phyloP scores from a whole-genome alignment of 2,329 filamentous ascomycete genomes.

The Lachnellula occidentalis region DNA sequence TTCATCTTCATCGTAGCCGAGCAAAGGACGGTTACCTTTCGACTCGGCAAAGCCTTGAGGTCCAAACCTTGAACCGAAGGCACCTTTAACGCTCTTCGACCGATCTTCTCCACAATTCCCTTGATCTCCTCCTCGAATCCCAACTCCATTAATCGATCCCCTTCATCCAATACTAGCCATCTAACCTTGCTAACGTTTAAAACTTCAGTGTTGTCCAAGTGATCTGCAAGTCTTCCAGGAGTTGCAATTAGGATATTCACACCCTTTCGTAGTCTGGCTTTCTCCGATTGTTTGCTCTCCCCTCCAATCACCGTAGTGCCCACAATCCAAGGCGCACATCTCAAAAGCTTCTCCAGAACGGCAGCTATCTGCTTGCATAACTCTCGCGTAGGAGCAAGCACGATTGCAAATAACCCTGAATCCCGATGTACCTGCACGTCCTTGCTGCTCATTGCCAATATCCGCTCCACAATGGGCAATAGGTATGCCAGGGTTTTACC shows the following conservation, averaged over 20 bases:
- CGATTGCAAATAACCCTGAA: conserved; percentile 86
- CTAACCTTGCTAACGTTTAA: conserved; percentile 83
- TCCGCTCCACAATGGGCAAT: conserved; percentile 82
- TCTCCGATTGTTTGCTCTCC: conserved; percentile 73
- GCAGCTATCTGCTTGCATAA: conserved; percentile 88
- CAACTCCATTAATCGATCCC: conserved; percentile 96
- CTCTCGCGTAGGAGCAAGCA: conserved; percentile 91
- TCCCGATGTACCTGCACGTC: conserved; percentile 64
- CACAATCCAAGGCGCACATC: conserved; percentile 92
- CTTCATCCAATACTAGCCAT: conserved; percentile 93
- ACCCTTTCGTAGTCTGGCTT: conserved; percentile 87
- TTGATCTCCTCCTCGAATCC: conserved; percentile 94
- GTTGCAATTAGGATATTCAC: conserved; percentile 95
- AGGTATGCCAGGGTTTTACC: conserved; percentile 98
- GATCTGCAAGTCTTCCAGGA: conserved; percentile 84
- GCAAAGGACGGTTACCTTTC: conserved; percentile 83
- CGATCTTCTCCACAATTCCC: conserved; percentile 75
- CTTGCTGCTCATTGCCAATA: conserved; percentile 66
- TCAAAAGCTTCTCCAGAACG: conserved; percentile 77
- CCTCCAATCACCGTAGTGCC: conserved; percentile 74
- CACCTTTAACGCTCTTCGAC: conserved; percentile 54
- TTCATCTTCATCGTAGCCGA: conserved; percentile 98
- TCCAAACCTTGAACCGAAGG: conserved; percentile 53
- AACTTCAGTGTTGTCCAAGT: conserved; percentile 86
- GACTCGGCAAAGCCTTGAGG: conserved; percentile 60